Evolutionary conservation across 768 basidiomycete species (phyloP).

Genomic region (Trametes elegans): DNA sequence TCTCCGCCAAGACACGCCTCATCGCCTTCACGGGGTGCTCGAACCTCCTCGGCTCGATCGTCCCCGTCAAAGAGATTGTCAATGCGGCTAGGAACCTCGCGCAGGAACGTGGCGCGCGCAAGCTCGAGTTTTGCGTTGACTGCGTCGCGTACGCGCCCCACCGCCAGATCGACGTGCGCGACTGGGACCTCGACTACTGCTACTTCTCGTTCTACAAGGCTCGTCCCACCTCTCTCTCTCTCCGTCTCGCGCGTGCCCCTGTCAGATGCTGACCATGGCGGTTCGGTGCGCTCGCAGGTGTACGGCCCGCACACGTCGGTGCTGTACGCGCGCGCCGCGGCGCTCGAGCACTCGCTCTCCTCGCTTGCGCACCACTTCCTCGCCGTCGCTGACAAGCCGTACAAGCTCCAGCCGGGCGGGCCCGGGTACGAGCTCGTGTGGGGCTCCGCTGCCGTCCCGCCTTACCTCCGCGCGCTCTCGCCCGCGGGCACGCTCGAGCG

Average conservation of each 20-base stretch:
- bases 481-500: constrained; percentile 41
- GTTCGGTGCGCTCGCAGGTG: constrained; percentile 44
- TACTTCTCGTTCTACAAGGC: constrained; percentile 80
- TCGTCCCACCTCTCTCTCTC: background rate
- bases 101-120: constrained; percentile 47
- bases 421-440: constrained; percentile 74
- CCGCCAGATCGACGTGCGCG: constrained; percentile 64
- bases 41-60: constrained; percentile 68
- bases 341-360: constrained; percentile 50
- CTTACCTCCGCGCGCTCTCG: constrained; percentile 63
- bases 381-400: constrained; percentile 39
- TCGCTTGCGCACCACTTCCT: constrained; percentile 75
- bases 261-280: background rate
- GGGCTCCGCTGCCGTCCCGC: constrained; percentile 54
- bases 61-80: constrained; percentile 58
- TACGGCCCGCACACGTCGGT: constrained; percentile 73
- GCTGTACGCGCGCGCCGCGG: constrained; percentile 53
- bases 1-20: constrained; percentile 64
- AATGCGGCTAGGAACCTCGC: constrained; percentile 51
- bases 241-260: background rate
- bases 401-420: constrained; percentile 73
- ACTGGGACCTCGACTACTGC: constrained; percentile 76
- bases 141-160: constrained; percentile 82
- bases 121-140: constrained; percentile 69
- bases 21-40: constrained; percentile 75